Percentiles rank a stretch among this genome's conserved stretches.
Conservation (phyloP, 495 filamentous ascomycete genomes). For the Neurospora sublineolata region DNA sequence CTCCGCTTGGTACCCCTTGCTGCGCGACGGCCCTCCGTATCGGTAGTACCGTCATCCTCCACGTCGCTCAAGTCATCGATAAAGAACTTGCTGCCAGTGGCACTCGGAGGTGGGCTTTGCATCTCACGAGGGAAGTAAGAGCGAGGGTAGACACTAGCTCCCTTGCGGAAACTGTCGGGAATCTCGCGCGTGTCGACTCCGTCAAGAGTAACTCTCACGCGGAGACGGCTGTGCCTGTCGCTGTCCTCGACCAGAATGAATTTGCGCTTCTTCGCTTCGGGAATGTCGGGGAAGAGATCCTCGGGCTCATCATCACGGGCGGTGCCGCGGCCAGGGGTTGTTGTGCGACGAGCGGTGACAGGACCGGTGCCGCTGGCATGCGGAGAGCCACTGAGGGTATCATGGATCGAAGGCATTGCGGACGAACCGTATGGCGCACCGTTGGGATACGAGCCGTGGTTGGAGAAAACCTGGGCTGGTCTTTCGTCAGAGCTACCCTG, state of each 20-base stretch:
- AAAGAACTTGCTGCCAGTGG: constrained; percentile 55
- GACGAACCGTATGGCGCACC: constrained; percentile 48
- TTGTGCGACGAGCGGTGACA: constrained; percentile 12
- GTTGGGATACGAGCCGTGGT: constrained; percentile 45
- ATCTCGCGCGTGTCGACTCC: constrained; percentile 85
- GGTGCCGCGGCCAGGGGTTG: constrained; percentile 1
- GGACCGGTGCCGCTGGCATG: constrained; percentile 24
- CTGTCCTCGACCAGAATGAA: constrained; percentile 92
- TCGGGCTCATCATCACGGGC: constrained; percentile 39
- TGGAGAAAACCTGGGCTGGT: constrained; percentile 66
- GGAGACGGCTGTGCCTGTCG: constrained; percentile 62
- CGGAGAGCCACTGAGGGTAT: constrained; percentile 45
- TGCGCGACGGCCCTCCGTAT: constrained; percentile 34
- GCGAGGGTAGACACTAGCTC: constrained; percentile 78
- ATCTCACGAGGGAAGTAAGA: constrained; percentile 83
- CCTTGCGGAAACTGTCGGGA: constrained; percentile 82
- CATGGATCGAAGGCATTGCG: constrained; percentile 62
- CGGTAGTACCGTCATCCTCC: constrained; percentile 45
- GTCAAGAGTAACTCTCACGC: constrained; percentile 80
- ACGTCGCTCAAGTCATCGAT: constrained; percentile 40
- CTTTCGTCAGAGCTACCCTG: constrained; percentile 50
- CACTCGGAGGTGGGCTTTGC: constrained; percentile 60
- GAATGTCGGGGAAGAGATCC: constrained; percentile 73
- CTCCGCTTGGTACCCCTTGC: constrained; percentile 12
- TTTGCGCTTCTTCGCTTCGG: constrained; percentile 80